phyloP scores from a whole-genome alignment of 176 grass and related monocot species.

The Carex littledalei region DNA sequence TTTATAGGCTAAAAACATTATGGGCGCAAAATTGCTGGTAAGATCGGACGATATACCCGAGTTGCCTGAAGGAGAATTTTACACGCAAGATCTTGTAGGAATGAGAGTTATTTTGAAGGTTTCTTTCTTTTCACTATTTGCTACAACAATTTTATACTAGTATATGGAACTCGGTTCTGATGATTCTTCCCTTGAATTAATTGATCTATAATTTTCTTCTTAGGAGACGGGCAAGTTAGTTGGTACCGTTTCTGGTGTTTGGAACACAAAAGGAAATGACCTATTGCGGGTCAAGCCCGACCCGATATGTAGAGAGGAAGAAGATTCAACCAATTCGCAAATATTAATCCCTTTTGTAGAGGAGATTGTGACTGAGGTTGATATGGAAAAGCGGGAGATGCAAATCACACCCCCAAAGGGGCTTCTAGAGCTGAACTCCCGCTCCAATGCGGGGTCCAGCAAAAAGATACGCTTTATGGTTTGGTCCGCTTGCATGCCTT shows the following conservation, averaged over 20 bases:
- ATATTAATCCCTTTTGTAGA: constrained; percentile 90
- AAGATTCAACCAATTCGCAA: constrained; percentile 34
- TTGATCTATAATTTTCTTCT: background rate
- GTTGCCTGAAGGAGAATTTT: constrained; percentile 70
- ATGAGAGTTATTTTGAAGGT: constrained; percentile 89
- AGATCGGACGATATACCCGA: constrained; percentile 57
- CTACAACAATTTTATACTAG: background rate
- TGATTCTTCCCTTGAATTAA: background rate
- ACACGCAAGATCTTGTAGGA: constrained; percentile 73
- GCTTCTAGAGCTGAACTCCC: constrained; percentile 76
- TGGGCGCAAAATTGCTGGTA: constrained; percentile 76
- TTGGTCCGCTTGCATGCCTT: constrained; percentile 52
- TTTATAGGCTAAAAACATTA: constrained; percentile 66
- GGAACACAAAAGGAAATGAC: constrained; percentile 72
- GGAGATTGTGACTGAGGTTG: constrained; percentile 85
- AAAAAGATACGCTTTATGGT: constrained; percentile 91
- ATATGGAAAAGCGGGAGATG: constrained; percentile 73
- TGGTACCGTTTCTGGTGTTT: constrained; percentile 62
- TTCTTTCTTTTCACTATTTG: constrained; percentile 12
- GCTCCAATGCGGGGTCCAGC: constrained; percentile 58
- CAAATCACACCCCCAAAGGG: constrained; percentile 91
- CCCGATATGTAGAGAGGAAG: constrained; percentile 19
- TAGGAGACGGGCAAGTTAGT: constrained; percentile 73
- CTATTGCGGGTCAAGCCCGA: constrained; percentile 64
- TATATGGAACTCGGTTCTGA: background rate